Percentiles rank a stretch among this genome's conserved stretches.
phyloP scores from a whole-genome alignment of 2,329 filamentous ascomycete genomes.

The Arthrobotrys pseudoclavata region DNA sequence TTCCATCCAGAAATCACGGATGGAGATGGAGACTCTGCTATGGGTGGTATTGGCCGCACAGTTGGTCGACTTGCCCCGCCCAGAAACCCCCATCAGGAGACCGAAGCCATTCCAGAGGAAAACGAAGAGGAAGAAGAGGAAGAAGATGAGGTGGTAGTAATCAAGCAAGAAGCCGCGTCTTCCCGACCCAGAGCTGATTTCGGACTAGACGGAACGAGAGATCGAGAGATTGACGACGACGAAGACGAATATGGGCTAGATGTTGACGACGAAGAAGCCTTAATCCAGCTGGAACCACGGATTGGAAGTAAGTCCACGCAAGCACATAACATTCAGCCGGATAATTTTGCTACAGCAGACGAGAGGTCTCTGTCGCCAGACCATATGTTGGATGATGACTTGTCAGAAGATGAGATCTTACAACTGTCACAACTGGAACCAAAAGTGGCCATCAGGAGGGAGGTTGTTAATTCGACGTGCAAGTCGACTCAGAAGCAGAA shows the following conservation, averaged over 20 bases:
- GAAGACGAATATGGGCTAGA: conserved; percentile 46
- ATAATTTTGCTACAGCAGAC: conserved; percentile 42
- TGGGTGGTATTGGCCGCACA: conserved; percentile 15
- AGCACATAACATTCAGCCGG: conserved; percentile 19
- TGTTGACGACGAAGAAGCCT: conserved; percentile 31
- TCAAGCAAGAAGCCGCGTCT: conserved; percentile 57
- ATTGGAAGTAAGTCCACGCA: background rate
- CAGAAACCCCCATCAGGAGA: background rate
- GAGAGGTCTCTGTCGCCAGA: conserved; percentile 40
- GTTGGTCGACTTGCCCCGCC: background rate
- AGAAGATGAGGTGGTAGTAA: conserved; percentile 56
- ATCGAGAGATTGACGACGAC: conserved; percentile 45
- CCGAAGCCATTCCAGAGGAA: conserved; percentile 1
- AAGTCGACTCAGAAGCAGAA: conserved; percentile 34
- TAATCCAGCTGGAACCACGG: conserved; percentile 11
- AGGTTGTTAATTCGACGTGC: conserved; percentile 20
- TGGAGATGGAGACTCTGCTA: conserved; percentile 33
- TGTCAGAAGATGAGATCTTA: conserved; percentile 43
- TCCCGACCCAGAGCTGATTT: conserved; percentile 55
- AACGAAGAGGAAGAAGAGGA: conserved; percentile 18
- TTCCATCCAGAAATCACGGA: conserved; percentile 40
- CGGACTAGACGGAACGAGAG: conserved; percentile 57
- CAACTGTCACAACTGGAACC: conserved; percentile 15
- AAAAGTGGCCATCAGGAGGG: conserved; percentile 25
- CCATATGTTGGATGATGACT: conserved; percentile 42